phyloP scores from a whole-genome alignment of 1,284 basidiomycete species.

The Heterobasidion irregulare region DNA sequence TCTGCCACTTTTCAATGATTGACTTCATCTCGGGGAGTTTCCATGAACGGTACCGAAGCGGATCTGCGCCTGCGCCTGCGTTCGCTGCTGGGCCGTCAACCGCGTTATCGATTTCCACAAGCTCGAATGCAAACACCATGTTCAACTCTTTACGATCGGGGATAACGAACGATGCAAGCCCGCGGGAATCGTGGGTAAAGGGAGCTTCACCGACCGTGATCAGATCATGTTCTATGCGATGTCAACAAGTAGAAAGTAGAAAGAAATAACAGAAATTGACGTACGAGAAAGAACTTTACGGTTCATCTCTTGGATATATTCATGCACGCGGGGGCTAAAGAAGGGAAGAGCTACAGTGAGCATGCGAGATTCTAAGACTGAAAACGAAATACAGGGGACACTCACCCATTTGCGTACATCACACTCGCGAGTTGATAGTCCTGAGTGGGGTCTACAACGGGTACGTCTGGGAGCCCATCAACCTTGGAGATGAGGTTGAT shows the following conservation, averaged over 20 bases:
- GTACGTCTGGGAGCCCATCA: conserved; percentile 57
- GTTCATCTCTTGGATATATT: conserved; percentile 64
- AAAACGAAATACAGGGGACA: not conserved
- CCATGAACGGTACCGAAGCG: conserved; percentile 40
- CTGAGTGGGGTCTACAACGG: conserved; percentile 39
- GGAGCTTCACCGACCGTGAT: conserved; percentile 4
- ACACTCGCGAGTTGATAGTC: conserved; percentile 50
- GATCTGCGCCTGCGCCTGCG: conserved; percentile 14
- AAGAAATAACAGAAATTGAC: conserved; percentile 13
- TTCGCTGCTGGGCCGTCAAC: conserved; percentile 9
- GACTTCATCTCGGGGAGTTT: conserved; percentile 48
- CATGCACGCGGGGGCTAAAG: conserved; percentile 51
- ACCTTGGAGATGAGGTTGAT: conserved; percentile 65
- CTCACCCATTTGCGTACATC: conserved; percentile 54
- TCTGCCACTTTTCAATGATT: conserved; percentile 54
- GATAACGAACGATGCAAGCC: conserved; percentile 50
- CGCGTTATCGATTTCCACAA: conserved; percentile 49
- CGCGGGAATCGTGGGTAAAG: conserved; percentile 25
- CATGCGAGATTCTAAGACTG: not conserved
- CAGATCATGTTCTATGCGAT: not conserved
- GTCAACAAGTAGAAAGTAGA: not conserved
- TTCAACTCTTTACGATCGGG: conserved; percentile 58
- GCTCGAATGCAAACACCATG: conserved; percentile 62
- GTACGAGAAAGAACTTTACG: conserved; percentile 46
- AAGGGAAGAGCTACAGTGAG: not conserved